These are phyloP conservation scores for Pythium rhizo-oryzae DNA, from an alignment of 352 stramenopile genomes.

Conservation along the genomic window DNA sequence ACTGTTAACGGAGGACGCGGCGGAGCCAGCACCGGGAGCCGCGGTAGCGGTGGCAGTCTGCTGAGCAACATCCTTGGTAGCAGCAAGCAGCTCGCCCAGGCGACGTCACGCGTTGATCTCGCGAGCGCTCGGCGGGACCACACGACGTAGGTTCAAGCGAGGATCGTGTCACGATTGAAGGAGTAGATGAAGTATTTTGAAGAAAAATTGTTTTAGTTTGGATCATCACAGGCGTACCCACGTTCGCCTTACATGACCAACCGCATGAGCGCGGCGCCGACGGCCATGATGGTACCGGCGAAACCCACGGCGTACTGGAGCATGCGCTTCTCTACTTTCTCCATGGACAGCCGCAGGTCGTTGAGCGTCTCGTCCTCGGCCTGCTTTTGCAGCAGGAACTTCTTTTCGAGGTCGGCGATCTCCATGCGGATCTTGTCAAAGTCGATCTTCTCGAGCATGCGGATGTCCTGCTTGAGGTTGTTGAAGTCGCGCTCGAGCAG, in stretches of 20 bases:
- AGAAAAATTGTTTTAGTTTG: not conserved
- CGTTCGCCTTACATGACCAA: slow-evolving; percentile 58
- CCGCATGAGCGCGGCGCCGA: slow-evolving; percentile 73
- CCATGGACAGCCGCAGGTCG: slow-evolving; percentile 85
- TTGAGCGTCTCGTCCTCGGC: slow-evolving; percentile 88
- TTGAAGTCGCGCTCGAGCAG: slow-evolving; percentile 89
- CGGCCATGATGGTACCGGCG: slow-evolving; percentile 86
- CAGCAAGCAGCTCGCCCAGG: slow-evolving; percentile 56
- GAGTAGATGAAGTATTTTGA: not conserved
- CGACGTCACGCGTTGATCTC: slow-evolving; percentile 72
- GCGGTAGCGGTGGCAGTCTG: slow-evolving; percentile 37
- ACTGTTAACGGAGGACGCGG: not conserved
- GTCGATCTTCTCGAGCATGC: slow-evolving; percentile 90
- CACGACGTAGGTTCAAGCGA: slow-evolving; percentile 29
- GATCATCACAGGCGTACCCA: not conserved
- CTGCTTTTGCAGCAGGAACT: slow-evolving; percentile 90
- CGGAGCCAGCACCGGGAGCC: not conserved
- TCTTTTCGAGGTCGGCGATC: slow-evolving; percentile 87
- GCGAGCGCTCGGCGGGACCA: slow-evolving; percentile 41
- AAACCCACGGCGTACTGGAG: slow-evolving; percentile 89
- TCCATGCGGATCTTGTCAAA: slow-evolving; percentile 91
- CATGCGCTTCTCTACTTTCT: slow-evolving; percentile 90
- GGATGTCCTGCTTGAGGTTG: slow-evolving; percentile 90
- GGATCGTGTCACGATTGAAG: no score
- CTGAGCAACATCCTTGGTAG: slow-evolving; percentile 71